Evolutionary conservation across 2,329 filamentous ascomycete genomes (phyloP).

Genomic region (Pseudogymnoascus sp.): DNA sequence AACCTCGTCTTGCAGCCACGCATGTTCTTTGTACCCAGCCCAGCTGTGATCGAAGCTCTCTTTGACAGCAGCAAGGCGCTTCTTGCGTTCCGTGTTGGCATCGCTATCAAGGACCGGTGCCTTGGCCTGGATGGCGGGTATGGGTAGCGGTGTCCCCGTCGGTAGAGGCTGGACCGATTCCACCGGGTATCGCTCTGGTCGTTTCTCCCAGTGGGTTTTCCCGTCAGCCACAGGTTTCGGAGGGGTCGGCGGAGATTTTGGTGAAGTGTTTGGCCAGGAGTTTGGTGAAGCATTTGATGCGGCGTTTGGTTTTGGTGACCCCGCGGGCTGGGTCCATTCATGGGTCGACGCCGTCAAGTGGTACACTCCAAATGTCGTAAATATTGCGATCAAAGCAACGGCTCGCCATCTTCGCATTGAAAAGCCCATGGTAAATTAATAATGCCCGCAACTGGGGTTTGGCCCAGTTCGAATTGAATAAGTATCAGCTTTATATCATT

Average conservation of each 20-base stretch:
- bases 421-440: not conserved
- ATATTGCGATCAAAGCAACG: not conserved
- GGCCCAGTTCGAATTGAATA: not conserved
- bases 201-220: slow-evolving; percentile 63
- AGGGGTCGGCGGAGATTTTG: not conserved
- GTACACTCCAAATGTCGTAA: not conserved
- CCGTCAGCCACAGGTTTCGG: slow-evolving; percentile 16
- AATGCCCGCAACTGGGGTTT: not conserved
- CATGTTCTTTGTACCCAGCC: slow-evolving; percentile 70
- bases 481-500: not conserved
- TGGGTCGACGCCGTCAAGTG: not conserved
- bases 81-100: slow-evolving; percentile 53
- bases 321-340: not conserved
- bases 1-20: slow-evolving; percentile 83
- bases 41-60: slow-evolving; percentile 71
- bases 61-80: slow-evolving; percentile 60
- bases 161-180: slow-evolving; percentile 72
- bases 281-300: not conserved
- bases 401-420: slow-evolving; percentile 4
- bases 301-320: not conserved
- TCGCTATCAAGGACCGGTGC: slow-evolving; percentile 58
- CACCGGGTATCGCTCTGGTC: slow-evolving; percentile 70
- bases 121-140: slow-evolving; percentile 70
- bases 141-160: slow-evolving; percentile 56
- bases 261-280: not conserved